A percentile compares a stretch with the other conserved stretches of the same genome.
These are phyloP conservation scores for Rhizophlyctis rosea DNA, from an alignment of 192 early-diverging fungal species.

Conservation along the genomic window DNA sequence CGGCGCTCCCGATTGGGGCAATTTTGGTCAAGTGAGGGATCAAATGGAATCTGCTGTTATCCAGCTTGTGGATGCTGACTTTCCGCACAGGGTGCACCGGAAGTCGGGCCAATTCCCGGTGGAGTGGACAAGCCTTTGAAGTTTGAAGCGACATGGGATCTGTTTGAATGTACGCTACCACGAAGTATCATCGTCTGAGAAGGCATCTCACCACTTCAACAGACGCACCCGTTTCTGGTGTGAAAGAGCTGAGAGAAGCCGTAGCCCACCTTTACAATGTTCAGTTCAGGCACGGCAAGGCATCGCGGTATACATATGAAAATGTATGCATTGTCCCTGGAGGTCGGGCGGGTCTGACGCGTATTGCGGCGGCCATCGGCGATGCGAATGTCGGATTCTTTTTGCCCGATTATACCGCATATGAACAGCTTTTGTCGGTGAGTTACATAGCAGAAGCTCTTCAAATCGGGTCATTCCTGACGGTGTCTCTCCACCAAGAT, in stretches of 20 bases:
- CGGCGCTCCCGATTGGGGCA: constrained; percentile 37
- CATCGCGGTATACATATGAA: constrained; percentile 45
- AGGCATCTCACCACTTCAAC: constrained; percentile 6
- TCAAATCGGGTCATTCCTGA: no score
- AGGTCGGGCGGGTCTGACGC: constrained; percentile 53
- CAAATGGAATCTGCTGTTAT: not conserved
- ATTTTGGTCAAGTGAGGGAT: constrained; percentile 29
- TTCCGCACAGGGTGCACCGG: constrained; percentile 52
- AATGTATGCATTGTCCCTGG: constrained; percentile 59
- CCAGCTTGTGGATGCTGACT: constrained; percentile 8
- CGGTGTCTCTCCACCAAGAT: constrained; percentile 39
- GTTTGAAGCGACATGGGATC: constrained; percentile 20
- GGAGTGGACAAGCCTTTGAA: constrained; percentile 27
- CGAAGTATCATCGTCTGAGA: no score
- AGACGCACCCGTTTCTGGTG: constrained; percentile 48
- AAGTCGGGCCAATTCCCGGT: constrained; percentile 37
- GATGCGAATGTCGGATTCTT: constrained; percentile 57
- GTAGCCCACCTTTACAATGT: constrained; percentile 53
- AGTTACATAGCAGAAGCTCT: no score
- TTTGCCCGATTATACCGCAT: constrained; percentile 45
- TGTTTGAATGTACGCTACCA: constrained; percentile 29
- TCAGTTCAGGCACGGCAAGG: constrained; percentile 42
- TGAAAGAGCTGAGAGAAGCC: constrained; percentile 37
- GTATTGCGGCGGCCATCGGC: constrained; percentile 48
- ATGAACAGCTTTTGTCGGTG: constrained; percentile 25